Percentiles rank a stretch among this genome's conserved stretches.
Conservation (phyloP, 495 filamentous ascomycete genomes). For the Penicillium paradoxum region DNA sequence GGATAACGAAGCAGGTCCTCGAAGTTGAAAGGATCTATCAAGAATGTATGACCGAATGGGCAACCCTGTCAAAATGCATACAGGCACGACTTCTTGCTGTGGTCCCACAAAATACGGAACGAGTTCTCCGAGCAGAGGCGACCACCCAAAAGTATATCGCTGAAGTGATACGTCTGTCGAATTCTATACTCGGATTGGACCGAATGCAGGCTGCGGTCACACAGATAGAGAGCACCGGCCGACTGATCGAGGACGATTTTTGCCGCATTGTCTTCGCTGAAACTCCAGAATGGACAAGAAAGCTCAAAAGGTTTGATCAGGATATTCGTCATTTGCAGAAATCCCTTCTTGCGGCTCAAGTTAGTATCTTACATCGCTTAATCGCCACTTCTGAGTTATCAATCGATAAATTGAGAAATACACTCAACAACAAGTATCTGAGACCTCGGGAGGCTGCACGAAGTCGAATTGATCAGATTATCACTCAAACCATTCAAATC, state of each 20-base stretch:
- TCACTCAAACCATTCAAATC: not conserved
- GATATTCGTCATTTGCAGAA: not conserved
- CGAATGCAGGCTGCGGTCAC: conserved; percentile 1
- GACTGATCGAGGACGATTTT: conserved; percentile 14
- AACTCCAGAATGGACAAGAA: not conserved
- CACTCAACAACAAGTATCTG: conserved; percentile 11
- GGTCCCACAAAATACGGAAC: not conserved
- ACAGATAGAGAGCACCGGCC: not conserved
- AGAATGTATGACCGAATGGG: not conserved
- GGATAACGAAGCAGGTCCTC: not conserved
- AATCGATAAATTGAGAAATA: not conserved
- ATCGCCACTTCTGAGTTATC: not conserved
- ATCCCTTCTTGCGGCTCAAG: not conserved
- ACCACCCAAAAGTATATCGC: not conserved
- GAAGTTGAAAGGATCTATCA: not conserved
- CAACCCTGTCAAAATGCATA: not conserved
- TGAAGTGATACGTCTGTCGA: not conserved
- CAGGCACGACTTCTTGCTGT: not conserved
- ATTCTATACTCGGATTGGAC: not conserved
- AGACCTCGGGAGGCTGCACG: conserved; percentile 20
- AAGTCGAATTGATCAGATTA: not conserved
- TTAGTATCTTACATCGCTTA: not conserved
- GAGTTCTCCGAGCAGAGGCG: not conserved
- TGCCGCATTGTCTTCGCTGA: conserved; percentile 11
- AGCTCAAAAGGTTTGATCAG: not conserved